A percentile compares a stretch with the other conserved stretches of the same genome.
phyloP scores from a whole-genome alignment of 2,329 filamentous ascomycete genomes.

The Botryosphaeria agaves region DNA sequence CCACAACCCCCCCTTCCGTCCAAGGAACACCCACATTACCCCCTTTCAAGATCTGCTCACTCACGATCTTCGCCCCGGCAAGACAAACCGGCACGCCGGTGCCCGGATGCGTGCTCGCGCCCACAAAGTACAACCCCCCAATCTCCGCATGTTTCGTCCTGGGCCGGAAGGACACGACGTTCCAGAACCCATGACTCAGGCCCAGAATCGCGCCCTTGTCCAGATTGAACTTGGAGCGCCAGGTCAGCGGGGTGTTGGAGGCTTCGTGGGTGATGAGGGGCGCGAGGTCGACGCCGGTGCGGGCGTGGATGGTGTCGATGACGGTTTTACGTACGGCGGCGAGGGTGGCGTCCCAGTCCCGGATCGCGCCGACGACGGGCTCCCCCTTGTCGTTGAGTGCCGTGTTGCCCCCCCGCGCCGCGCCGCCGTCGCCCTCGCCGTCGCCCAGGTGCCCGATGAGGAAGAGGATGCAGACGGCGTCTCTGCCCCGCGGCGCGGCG shows the following conservation, averaged over 20 bases:
- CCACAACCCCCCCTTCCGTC: conserved; percentile 8
- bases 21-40: conserved; percentile 22
- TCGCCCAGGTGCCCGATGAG: conserved; percentile 47
- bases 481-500: conserved; percentile 47
- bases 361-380: conserved; percentile 22
- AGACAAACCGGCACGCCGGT: conserved; percentile 60
- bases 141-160: conserved; percentile 31
- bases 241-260: conserved; percentile 47
- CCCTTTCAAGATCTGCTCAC: conserved; percentile 32
- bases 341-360: conserved; percentile 47
- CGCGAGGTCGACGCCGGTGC: conserved; percentile 38
- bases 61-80: conserved; percentile 47
- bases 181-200: conserved; percentile 56
- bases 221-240: conserved; percentile 54
- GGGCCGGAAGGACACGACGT: conserved; percentile 50
- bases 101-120: conserved; percentile 58
- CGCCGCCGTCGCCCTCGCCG: conserved; percentile 1
- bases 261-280: conserved; percentile 40
- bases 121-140: conserved; percentile 46
- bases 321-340: conserved; percentile 40
- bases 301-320: conserved; percentile 40
- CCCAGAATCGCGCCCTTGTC: conserved; percentile 60
- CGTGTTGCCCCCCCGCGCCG: conserved; percentile 16
- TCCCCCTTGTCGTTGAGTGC: conserved; percentile 15
- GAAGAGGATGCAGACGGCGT: conserved; percentile 52